Evolutionary conservation across 1,139 yeast genomes (phyloP).

Genomic region (Blastobotrys buckinghamii): DNA sequence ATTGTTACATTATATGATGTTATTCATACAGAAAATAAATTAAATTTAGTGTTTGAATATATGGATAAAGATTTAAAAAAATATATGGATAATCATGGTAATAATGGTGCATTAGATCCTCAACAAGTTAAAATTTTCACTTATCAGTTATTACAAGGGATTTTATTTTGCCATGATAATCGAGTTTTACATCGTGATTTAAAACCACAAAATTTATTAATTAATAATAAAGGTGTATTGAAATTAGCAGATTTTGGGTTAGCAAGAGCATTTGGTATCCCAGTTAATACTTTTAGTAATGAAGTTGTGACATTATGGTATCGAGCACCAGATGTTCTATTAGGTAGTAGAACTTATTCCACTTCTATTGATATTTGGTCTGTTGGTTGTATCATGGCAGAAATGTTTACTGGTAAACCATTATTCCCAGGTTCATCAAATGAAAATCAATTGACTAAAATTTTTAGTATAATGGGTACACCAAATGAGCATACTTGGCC

Average conservation of each 20-base stretch:
- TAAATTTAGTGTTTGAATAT: conserved; percentile 86
- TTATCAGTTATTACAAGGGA: conserved; percentile 87
- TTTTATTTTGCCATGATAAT: conserved; percentile 92
- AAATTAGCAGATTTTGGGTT: conserved; percentile 97
- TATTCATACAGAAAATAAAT: conserved; percentile 92
- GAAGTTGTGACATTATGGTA: conserved; percentile 99
- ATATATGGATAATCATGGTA: conserved; percentile 86
- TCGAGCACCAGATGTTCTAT: conserved; percentile 93
- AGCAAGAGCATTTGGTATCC: conserved; percentile 97
- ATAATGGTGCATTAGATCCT: conserved; percentile 72
- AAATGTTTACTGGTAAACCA: conserved; percentile 98
- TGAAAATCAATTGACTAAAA: conserved; percentile 86
- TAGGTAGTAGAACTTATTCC: conserved; percentile 92
- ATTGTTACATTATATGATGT: conserved; percentile 92
- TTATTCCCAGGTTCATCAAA: conserved; percentile 93
- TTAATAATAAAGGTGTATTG: conserved; percentile 81
- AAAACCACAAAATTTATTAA: conserved; percentile 89
- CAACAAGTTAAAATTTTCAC: conserved; percentile 81
- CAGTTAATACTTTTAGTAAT: conserved; percentile 93
- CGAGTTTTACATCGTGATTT: conserved; percentile 91
- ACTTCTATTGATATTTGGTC: conserved; percentile 99
- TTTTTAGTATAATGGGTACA: conserved; percentile 91
- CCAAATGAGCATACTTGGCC: conserved; percentile 98
- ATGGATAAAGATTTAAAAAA: conserved; percentile 92
- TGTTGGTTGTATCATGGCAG: conserved; percentile 96